phyloP scores from a whole-genome alignment of 176 grass and related monocot species.

The Oryza glumipatula region DNA sequence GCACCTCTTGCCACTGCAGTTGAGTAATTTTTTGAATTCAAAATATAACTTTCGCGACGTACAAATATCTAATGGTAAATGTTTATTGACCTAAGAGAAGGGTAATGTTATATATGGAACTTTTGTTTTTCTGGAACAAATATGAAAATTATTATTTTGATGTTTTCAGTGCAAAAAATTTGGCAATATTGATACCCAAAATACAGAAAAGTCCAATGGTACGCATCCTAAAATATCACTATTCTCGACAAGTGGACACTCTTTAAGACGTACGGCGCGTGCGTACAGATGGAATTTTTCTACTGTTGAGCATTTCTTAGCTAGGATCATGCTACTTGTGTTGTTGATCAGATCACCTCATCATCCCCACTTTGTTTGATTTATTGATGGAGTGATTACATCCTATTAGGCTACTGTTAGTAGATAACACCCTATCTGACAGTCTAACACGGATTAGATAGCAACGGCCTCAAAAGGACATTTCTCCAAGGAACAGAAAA shows the following conservation, averaged over 20 bases:
- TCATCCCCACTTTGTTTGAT: conserved; percentile 12
- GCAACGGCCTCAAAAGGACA: background rate
- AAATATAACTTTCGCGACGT: background rate
- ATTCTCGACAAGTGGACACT: background rate
- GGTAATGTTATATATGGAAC: background rate
- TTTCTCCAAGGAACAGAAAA: background rate
- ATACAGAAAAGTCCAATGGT: background rate
- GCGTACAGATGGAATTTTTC: background rate
- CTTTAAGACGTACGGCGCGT: background rate
- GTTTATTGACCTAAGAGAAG: background rate
- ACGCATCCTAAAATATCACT: background rate
- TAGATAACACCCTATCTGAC: background rate
- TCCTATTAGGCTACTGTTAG: conserved; percentile 12
- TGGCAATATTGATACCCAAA: background rate
- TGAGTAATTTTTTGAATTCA: background rate
- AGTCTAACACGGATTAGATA: background rate
- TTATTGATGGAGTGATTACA: background rate
- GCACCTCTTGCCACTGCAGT: no score
- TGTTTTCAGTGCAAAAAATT: background rate
- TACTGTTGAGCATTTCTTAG: background rate
- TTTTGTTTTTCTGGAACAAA: background rate
- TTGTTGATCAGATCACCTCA: background rate
- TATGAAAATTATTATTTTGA: background rate
- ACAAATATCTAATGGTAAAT: background rate
- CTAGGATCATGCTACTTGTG: background rate